Conservation (phyloP, 2,329 filamentous ascomycete genomes). For the Xylaria sp. region DNA sequence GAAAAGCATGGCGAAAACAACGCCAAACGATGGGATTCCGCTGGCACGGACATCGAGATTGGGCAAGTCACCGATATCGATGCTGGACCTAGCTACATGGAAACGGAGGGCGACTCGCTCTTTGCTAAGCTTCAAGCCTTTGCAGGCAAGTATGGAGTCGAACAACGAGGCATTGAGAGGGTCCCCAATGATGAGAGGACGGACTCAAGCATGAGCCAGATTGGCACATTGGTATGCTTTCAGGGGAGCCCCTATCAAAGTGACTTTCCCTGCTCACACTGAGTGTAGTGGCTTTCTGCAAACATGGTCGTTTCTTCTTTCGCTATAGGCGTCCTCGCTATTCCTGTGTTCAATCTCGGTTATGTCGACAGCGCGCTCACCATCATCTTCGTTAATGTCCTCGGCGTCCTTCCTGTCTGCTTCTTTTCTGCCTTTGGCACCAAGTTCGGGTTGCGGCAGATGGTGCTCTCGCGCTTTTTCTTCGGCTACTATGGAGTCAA, state of each 20-base stretch:
- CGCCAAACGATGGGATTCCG: constrained; percentile 32
- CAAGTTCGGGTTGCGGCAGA: constrained; percentile 78
- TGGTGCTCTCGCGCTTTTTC: constrained; percentile 82
- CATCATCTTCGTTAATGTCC: constrained; percentile 79
- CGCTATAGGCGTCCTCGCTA: constrained; percentile 76
- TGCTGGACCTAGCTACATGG: constrained; percentile 28
- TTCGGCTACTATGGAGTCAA: constrained; percentile 79
- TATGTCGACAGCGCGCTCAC: constrained; percentile 78
- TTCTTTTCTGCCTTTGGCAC: constrained; percentile 84
- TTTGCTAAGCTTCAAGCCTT: constrained; percentile 64
- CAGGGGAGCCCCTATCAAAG: background rate
- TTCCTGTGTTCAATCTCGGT: constrained; percentile 75
- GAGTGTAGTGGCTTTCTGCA: constrained; percentile 74
- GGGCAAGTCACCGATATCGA: constrained; percentile 41
- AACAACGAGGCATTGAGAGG: constrained; percentile 80
- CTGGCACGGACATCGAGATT: constrained; percentile 39
- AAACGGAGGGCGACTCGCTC: constrained; percentile 38
- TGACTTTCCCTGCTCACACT: background rate
- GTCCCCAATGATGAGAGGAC: constrained; percentile 76
- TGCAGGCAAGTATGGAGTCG: constrained; percentile 73
- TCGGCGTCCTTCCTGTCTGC: constrained; percentile 77
- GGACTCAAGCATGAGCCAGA: constrained; percentile 72
- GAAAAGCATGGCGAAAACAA: constrained; percentile 34
- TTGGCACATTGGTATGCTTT: constrained; percentile 74
- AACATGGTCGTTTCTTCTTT: constrained; percentile 84